These are phyloP conservation scores for Ceratocystis huliohia DNA, from an alignment of 2,329 filamentous ascomycete species.

Conservation along the genomic window DNA sequence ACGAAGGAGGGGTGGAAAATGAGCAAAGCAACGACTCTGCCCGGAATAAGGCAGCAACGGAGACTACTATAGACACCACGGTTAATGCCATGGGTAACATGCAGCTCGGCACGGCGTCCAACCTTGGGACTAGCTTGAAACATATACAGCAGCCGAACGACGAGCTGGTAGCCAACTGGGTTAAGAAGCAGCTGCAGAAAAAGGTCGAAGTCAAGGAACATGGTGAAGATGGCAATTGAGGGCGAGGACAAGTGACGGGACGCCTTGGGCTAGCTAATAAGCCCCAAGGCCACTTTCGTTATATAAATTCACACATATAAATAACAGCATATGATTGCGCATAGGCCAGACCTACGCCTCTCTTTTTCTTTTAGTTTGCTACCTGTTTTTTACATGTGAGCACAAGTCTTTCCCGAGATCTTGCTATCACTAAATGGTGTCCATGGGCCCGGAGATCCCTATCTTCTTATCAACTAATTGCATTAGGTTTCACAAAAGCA, in stretches of 20 bases:
- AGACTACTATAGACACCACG: not conserved
- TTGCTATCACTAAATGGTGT: no score
- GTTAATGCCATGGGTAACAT: not conserved
- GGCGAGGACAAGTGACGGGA: not conserved
- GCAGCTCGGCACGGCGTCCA: not conserved
- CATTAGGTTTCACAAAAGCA: not conserved
- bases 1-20: slow-evolving; percentile 43
- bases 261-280: no score
- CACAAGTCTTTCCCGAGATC: no score
- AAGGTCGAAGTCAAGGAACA: slow-evolving; percentile 29
- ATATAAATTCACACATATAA: no score
- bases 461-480: not conserved
- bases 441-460: not conserved
- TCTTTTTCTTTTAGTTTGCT: no score
- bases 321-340: no score
- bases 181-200: slow-evolving; percentile 55
- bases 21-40: not conserved
- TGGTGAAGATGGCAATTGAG: not conserved
- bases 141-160: slow-evolving; percentile 44
- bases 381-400: no score
- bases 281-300: no score
- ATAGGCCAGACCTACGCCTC: no score
- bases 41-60: not conserved
- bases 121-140: slow-evolving; percentile 5
- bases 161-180: slow-evolving; percentile 77